Evolutionary conservation across 805 yeast species (phyloP).

Genomic region (Candida silvicultrix): DNA sequence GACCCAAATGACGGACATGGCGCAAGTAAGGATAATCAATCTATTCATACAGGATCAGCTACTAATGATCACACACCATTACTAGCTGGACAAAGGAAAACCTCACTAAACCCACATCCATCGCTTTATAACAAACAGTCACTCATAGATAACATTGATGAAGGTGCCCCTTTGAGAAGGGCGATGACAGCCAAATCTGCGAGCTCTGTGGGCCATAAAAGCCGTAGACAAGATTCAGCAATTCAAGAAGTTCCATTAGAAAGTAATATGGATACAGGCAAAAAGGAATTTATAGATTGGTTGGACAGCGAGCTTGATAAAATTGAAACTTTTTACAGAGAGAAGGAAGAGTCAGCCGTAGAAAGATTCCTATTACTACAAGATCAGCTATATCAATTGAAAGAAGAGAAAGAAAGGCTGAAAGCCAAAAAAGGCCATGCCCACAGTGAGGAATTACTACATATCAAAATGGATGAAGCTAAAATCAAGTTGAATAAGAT

Average conservation of each 20-base stretch:
- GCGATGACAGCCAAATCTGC: neutral
- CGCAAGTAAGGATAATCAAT: neutral
- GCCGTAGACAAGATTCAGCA: no score
- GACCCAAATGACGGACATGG: constrained; percentile 2
- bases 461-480: neutral
- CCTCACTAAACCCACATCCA: neutral
- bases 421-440: constrained; percentile 6
- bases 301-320: constrained; percentile 53
- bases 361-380: constrained; percentile 56
- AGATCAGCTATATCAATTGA: constrained; percentile 60
- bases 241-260: constrained; percentile 6
- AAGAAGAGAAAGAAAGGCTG: constrained; percentile 40
- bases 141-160: neutral
- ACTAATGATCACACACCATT: constrained; percentile 21
- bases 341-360: constrained; percentile 53
- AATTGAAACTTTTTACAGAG: constrained; percentile 55
- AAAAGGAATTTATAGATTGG: constrained; percentile 56
- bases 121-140: neutral
- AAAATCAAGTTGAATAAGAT: constrained; percentile 9
- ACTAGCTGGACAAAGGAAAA: constrained; percentile 1
- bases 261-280: constrained; percentile 28
- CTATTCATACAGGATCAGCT: neutral
- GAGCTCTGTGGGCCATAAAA: neutral
- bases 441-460: constrained; percentile 10
- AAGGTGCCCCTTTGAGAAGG: constrained; percentile 2